phyloP scores from a whole-genome alignment of 148 eudicot species.

The Cornus florida region DNA sequence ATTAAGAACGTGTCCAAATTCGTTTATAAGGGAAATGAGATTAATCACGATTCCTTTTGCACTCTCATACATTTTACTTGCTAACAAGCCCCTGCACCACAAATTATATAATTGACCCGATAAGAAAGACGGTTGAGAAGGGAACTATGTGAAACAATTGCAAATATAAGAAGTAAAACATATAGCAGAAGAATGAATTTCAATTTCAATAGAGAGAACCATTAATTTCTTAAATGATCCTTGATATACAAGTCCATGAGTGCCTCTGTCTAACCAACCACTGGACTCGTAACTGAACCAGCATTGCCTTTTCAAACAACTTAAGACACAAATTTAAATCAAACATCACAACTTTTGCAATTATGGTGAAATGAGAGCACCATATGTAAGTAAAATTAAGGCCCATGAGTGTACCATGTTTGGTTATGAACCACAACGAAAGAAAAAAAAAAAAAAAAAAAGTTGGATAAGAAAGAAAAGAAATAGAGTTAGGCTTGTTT shows the following conservation, averaged over 20 bases:
- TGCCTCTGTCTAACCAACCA: neutral
- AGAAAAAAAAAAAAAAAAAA: no score
- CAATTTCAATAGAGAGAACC: neutral
- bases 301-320: neutral
- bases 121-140: neutral
- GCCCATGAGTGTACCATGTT: neutral
- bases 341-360: no score
- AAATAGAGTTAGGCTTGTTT: no score
- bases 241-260: neutral
- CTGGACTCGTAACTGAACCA: neutral
- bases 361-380: neutral
- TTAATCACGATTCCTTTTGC: conserved; percentile 89
- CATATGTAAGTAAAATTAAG: no score
- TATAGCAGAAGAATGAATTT: neutral
- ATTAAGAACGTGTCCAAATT: conserved; percentile 77
- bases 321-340: neutral
- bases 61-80: conserved; percentile 81
- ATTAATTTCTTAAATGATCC: neutral
- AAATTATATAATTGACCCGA: neutral
- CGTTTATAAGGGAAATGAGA: conserved; percentile 72
- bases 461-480: no score
- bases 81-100: conserved; percentile 76
- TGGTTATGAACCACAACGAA: neutral
- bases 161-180: neutral
- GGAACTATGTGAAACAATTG: neutral